Conservation (phyloP, 2,329 filamentous ascomycete genomes). For the Colletotrichum truncatum region DNA sequence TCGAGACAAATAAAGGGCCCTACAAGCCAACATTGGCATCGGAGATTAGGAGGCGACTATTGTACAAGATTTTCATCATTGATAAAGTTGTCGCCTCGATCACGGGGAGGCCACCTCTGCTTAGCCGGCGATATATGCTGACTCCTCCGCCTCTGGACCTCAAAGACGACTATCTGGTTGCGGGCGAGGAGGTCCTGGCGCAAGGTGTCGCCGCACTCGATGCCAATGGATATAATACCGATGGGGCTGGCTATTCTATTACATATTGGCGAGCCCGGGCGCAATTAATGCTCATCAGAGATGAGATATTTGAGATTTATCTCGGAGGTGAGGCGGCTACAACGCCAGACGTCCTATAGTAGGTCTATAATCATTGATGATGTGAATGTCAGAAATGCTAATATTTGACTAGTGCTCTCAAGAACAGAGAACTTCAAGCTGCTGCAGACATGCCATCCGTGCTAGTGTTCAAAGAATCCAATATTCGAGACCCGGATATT, state of each 20-base stretch:
- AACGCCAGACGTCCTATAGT: not conserved
- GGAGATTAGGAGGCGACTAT: constrained; percentile 46
- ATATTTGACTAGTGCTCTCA: constrained; percentile 40
- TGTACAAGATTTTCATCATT: constrained; percentile 47
- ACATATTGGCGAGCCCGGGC: constrained; percentile 57
- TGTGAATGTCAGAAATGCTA: not conserved
- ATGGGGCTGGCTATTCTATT: constrained; percentile 50
- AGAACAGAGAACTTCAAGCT: constrained; percentile 41
- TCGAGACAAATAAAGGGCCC: constrained; percentile 31
- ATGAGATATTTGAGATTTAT: constrained; percentile 68
- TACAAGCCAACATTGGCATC: constrained; percentile 45
- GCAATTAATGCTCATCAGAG: constrained; percentile 58
- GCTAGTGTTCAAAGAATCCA: constrained; percentile 46
- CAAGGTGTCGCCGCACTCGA: constrained; percentile 52
- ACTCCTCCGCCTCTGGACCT: constrained; percentile 65
- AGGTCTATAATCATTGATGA: not conserved
- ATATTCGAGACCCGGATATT: constrained; percentile 43
- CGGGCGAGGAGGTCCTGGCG: constrained; percentile 50
- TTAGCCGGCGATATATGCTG: constrained; percentile 61
- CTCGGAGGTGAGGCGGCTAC: constrained; percentile 50
- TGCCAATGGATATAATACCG: constrained; percentile 60
- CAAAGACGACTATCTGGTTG: constrained; percentile 56
- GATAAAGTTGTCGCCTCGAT: constrained; percentile 63
- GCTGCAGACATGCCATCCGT: constrained; percentile 46
- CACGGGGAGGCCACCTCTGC: constrained; percentile 61